These are phyloP conservation scores for Trichoderma atrobrunneum DNA, from an alignment of 2,329 filamentous ascomycete species.

Conservation along the genomic window DNA sequence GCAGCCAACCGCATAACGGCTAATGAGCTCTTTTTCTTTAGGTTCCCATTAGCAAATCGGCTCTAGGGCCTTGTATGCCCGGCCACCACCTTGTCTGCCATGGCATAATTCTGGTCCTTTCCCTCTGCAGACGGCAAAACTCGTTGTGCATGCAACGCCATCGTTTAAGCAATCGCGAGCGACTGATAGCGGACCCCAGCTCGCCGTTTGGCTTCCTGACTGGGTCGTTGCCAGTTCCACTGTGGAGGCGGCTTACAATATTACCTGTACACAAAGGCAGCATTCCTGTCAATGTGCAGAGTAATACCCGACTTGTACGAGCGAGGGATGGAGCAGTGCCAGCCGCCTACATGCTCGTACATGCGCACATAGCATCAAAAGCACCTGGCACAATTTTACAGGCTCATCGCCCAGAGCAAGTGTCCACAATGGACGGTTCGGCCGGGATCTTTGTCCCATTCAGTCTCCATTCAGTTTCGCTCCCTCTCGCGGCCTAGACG, in stretches of 20 bases:
- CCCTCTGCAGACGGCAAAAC: conserved; percentile 15
- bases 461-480: background rate
- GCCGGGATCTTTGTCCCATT: background rate
- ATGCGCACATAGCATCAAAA: conserved; percentile 4
- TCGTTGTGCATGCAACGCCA: conserved; percentile 12
- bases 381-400: conserved; percentile 17
- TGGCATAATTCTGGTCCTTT: conserved; percentile 12
- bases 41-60: background rate
- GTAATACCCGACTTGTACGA: conserved; percentile 12
- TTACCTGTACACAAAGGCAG: conserved; percentile 7
- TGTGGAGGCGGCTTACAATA: conserved; percentile 17
- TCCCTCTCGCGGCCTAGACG: background rate
- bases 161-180: conserved; percentile 11
- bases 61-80: background rate
- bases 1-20: conserved; percentile 11
- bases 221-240: conserved; percentile 11
- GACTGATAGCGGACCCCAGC: conserved; percentile 11
- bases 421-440: conserved; percentile 7
- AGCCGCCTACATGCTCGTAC: conserved; percentile 10
- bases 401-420: conserved; percentile 13
- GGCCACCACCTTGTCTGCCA: conserved; percentile 4
- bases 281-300: conserved; percentile 2
- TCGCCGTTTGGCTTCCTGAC: background rate
- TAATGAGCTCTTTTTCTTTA: conserved; percentile 7
- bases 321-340: conserved; percentile 14